These are phyloP conservation scores for Arachnopeziza araneosa DNA, from an alignment of 2,329 filamentous ascomycete species.

Conservation along the genomic window DNA sequence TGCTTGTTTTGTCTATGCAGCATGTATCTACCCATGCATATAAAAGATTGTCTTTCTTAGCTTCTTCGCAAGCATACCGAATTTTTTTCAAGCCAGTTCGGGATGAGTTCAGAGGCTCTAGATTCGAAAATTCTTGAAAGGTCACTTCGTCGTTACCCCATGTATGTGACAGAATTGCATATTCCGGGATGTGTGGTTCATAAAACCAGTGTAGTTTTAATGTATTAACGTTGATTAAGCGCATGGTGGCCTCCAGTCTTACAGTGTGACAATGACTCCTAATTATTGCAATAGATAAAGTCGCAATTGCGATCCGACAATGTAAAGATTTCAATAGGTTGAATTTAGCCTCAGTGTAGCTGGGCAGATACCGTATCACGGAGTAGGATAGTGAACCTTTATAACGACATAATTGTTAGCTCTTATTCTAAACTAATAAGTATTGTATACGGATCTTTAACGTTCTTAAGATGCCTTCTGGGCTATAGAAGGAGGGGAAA, in stretches of 20 bases:
- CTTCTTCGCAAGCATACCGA: not conserved
- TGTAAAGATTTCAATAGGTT: too few species aligned
- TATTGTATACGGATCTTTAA: too few species aligned
- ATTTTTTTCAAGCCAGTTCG: not conserved
- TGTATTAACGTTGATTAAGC: not conserved
- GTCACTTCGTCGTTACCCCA: constrained; percentile 33
- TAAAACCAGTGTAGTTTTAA: not conserved
- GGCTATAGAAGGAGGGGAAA: too few species aligned
- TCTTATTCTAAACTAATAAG: too few species aligned
- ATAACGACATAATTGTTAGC: too few species aligned
- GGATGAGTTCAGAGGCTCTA: too few species aligned
- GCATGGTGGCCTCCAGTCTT: not conserved
- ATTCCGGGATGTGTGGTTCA: constrained; percentile 14
- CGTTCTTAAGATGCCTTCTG: too few species aligned
- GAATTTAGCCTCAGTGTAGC: too few species aligned
- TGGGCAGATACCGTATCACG: too few species aligned
- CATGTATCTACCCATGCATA: constrained; percentile 4
- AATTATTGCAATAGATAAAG: not conserved
- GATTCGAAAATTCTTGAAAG: constrained; percentile 27
- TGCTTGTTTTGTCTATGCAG: constrained; percentile 4
- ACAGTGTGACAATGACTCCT: too few species aligned
- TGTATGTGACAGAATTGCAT: constrained; percentile 38
- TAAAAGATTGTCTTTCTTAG: not conserved
- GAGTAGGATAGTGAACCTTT: too few species aligned
- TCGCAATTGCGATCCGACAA: too few species aligned